Base-by-base conservation (phyloP, 148 eudicot species). In the Simmondsia chinensis region DNA sequence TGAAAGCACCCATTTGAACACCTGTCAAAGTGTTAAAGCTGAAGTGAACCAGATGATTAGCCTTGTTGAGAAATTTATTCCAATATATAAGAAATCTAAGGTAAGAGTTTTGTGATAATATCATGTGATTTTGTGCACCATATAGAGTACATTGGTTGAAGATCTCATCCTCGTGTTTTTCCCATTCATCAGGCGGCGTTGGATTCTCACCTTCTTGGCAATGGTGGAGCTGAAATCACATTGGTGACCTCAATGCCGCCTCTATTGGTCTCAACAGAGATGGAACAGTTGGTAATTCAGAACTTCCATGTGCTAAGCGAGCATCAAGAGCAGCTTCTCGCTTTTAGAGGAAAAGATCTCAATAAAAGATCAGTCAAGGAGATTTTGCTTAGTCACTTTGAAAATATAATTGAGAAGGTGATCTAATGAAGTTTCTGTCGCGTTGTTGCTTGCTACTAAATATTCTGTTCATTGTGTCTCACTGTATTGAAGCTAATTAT, bases 151-250 rank as follows among this genome's bases (percentile, higher is more conserved):
- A 12, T 6, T 9, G 42, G 30, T 25, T 17, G n/a, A 13, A n/a
- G 22, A 7, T 15, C 25, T 20, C 16, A 18, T 27, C 20, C 14
- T 36, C 17, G 3, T 15, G 0, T 54, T 4, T 41, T 7, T 22
- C 32, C 4, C 36, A 20, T 39, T 44, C 43, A 5, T 35, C 79
- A 93, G 99, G 78, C 63, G 31, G 28, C 33, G 13, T 68, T 93
- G 72, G 94, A 82, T 70, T 20, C 31, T 43, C 58, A 68, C 54
- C 87, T 93, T 52, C 72, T 93, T 46, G 91, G 87, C 19, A 40
- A 51, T 39, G 48, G 55, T 31, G 56, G 77, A 57, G 40, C 45
- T 44, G 48, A 48, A 19, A 42, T 68, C 40, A 61, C 53, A 22
- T 56, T 52, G 48, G 52, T 59, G n/a, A 48, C 59, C 54, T 48